These are phyloP conservation scores for Calocybe cyanea DNA, from an alignment of 768 basidiomycete species.

Conservation along the genomic window DNA sequence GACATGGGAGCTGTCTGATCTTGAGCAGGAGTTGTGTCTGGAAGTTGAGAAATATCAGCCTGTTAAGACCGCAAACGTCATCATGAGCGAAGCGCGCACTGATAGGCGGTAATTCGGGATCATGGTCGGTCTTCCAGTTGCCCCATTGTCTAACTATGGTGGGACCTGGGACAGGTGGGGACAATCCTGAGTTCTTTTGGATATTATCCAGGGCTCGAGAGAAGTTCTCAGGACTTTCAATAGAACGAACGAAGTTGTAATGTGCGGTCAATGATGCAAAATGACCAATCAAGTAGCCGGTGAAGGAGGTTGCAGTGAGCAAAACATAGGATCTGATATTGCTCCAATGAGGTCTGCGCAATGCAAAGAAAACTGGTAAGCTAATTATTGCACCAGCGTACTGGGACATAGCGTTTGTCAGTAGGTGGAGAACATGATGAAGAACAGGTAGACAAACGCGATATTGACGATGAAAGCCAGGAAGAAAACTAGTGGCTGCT, in stretches of 20 bases:
- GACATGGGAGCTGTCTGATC: conserved; percentile 7
- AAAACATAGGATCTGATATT: conserved; percentile 15
- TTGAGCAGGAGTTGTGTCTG: conserved; percentile 1
- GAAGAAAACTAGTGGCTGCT: conserved; percentile 48
- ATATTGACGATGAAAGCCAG: conserved; percentile 38
- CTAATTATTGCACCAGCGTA: conserved; percentile 8
- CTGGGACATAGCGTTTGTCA: conserved; percentile 8
- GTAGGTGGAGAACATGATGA: background rate
- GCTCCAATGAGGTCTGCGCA: conserved; percentile 23
- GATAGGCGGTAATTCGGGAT: conserved; percentile 7
- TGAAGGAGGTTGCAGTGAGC: conserved; percentile 19
- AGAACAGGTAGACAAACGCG: conserved; percentile 25
- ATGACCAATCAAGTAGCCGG: conserved; percentile 29
- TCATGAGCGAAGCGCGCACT: background rate
- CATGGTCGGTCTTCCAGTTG: conserved; percentile 12
- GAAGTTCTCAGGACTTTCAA: conserved; percentile 38
- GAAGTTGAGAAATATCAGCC: background rate
- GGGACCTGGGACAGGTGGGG: conserved; percentile 20
- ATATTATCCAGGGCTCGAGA: conserved; percentile 38
- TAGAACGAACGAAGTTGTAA: conserved; percentile 31
- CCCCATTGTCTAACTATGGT: conserved; percentile 24
- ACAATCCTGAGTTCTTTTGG: conserved; percentile 37
- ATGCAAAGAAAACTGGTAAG: conserved; percentile 13
- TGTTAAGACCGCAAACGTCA: background rate
- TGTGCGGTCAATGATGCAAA: conserved; percentile 26